Evolutionary conservation across 805 yeast genomes (phyloP), one percentile per base, ranked within the genome.

Genomic region (Kodamaea lidongshanica): DNA sequence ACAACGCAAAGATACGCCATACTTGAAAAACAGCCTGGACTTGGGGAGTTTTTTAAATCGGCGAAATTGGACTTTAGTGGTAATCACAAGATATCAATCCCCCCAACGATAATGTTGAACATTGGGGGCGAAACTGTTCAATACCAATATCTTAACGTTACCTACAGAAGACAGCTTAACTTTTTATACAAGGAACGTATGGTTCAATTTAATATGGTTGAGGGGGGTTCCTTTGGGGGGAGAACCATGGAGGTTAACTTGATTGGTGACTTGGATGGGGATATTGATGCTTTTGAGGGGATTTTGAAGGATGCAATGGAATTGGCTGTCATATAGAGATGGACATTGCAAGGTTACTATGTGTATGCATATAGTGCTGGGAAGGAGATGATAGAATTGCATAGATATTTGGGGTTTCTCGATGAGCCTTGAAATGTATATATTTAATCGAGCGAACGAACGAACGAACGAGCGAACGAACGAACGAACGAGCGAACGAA

Each of bases 211-310:
- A 57, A 67, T 23, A 46, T 62, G 11, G 52, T 70, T 11, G 80
- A 76, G 43, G 78, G 79, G n/a, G 81, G 80, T 3, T 50, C 62
- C 5, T 54, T 72, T 25, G 79, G 79, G 8, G 81, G 81, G 1
- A 55, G 75, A 34, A 53, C 61, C 15, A 38, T 58, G 6, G 81
- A 76, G 46, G 61, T 72, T 32, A 55, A 64, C 37, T 50, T 75
- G 38, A 66, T 71, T 27, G 62, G 72, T 22, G 51, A 58, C 31
- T 31, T 52, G 34, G 38, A 40, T 23, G 46, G 44, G 5, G 33
- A 39, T 15, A 28, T 48, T 12, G 39, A 33, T 2, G 38, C 38
- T 30, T 53, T 64, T 26, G 44, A 42, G 16, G 32, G 29, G 5
- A 42, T 65, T 26, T 17, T 65, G 16, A 44, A 46, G 18, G 58